Conservation (phyloP, 140 eudicot species). For the Ambrosia hybrid region DNA sequence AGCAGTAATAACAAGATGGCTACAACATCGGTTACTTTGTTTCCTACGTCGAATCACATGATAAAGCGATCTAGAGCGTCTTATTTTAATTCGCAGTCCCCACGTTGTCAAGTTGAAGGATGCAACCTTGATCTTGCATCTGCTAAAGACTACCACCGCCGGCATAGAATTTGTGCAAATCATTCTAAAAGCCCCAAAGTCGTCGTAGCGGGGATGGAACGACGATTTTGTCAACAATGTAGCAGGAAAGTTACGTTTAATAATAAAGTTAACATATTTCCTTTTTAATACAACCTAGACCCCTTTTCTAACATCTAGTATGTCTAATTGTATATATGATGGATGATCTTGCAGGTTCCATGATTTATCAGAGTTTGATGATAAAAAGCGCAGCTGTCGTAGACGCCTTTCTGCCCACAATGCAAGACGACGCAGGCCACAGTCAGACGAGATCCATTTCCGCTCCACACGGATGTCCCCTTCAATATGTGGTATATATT, state of each 20-base stretch:
- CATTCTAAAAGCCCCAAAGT: constrained; percentile 77
- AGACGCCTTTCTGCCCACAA: constrained; percentile 68
- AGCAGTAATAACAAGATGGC: constrained; percentile 26
- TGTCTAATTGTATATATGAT: neutral
- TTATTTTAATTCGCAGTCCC: constrained; percentile 44
- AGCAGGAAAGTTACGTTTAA: constrained; percentile 54
- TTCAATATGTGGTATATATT: constrained; percentile 30
- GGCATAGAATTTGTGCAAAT: constrained; percentile 61
- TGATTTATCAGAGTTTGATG: constrained; percentile 65
- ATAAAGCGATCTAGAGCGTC: constrained; percentile 49
- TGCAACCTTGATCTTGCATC: constrained; percentile 61
- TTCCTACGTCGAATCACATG: constrained; percentile 35
- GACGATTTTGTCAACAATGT: constrained; percentile 83
- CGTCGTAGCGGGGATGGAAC: constrained; percentile 62
- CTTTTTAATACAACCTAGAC: neutral
- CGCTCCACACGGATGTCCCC: constrained; percentile 39
- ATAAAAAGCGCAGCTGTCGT: constrained; percentile 70
- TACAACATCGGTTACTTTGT: constrained; percentile 21
- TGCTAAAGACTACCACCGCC: constrained; percentile 69
- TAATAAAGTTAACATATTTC: neutral
- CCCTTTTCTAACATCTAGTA: constrained; percentile 18
- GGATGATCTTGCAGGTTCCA: constrained; percentile 50
- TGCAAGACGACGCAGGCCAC: constrained; percentile 69
- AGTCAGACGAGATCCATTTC: constrained; percentile 49
- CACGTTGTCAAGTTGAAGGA: constrained; percentile 77